phyloP scores from a whole-genome alignment of 208 protist species.

The Wallacemonas sp. region DNA sequence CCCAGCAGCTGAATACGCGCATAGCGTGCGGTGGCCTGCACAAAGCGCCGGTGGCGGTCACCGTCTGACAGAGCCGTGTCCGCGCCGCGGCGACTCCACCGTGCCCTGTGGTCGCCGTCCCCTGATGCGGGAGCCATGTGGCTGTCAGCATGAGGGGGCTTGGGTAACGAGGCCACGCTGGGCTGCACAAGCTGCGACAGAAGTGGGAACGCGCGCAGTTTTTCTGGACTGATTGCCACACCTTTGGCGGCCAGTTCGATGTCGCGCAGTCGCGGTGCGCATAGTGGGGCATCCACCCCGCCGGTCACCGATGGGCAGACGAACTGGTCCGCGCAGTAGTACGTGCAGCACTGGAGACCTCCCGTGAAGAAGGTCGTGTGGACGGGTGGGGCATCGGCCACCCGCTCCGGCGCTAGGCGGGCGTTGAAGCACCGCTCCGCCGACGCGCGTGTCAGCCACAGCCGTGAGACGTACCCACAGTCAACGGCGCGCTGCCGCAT shows the following conservation, averaged over 20 bases:
- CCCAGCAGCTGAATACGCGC: conserved; percentile 24
- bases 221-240: conserved; percentile 26
- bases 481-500: conserved; percentile 67
- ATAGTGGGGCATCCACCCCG: conserved; percentile 12
- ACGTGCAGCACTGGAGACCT: conserved; percentile 25
- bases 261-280: conserved; percentile 29
- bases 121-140: background rate
- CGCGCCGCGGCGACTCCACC: conserved; percentile 14
- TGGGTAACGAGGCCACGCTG: background rate
- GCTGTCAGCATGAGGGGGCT: no score
- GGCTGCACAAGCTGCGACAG: conserved; percentile 11
- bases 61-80: conserved; percentile 32
- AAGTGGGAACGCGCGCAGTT: conserved; percentile 57
- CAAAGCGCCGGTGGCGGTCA: conserved; percentile 24
- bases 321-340: conserved; percentile 87
- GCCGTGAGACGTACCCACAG: conserved; percentile 74
- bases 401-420: conserved; percentile 28
- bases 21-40: conserved; percentile 6
- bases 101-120: background rate
- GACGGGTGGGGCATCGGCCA: conserved; percentile 43
- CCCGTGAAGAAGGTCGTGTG: conserved; percentile 45
- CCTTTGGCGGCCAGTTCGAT: conserved; percentile 50
- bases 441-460: conserved; percentile 63
- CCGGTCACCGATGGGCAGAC: background rate
- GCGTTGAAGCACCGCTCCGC: conserved; percentile 42